Percentiles rank a stretch among this genome's conserved stretches.
These are phyloP conservation scores for Rubroboletus satanas DNA, from an alignment of 768 basidiomycete species.

Conservation along the genomic window DNA sequence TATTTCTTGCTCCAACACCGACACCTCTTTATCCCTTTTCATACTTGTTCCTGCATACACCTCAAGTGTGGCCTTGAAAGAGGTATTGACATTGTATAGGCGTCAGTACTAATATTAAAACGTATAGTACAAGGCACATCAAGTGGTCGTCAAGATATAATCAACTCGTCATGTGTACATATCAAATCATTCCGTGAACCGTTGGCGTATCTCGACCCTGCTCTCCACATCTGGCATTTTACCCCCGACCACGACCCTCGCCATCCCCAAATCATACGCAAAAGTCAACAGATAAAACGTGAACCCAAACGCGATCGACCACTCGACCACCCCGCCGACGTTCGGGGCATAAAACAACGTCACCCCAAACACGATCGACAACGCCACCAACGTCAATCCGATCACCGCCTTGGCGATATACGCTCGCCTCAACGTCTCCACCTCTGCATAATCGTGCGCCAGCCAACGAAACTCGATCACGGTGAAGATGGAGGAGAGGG, in stretches of 20 bases:
- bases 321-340: constrained; percentile 68
- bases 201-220: constrained; percentile 3
- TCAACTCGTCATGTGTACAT: too few species aligned
- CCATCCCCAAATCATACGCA: constrained; percentile 63
- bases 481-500: constrained; percentile 70
- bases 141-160: too few species aligned
- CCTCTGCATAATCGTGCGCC: constrained; percentile 47
- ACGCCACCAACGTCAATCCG: constrained; percentile 50
- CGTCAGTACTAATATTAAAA: too few species aligned
- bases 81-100: too few species aligned
- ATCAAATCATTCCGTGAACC: too few species aligned
- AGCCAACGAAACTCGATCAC: constrained; percentile 69
- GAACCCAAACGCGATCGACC: constrained; percentile 69
- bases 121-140: too few species aligned
- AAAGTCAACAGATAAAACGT: constrained; percentile 73
- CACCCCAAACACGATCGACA: constrained; percentile 62
- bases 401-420: constrained; percentile 64
- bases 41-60: too few species aligned
- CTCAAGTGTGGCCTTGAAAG: too few species aligned
- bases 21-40: too few species aligned
- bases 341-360: constrained; percentile 42
- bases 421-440: constrained; percentile 44
- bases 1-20: too few species aligned
- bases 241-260: constrained; percentile 28
- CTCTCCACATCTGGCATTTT: background rate